Base-by-base conservation (phyloP, 306 rosid species). In the Clitoria ternatea region DNA sequence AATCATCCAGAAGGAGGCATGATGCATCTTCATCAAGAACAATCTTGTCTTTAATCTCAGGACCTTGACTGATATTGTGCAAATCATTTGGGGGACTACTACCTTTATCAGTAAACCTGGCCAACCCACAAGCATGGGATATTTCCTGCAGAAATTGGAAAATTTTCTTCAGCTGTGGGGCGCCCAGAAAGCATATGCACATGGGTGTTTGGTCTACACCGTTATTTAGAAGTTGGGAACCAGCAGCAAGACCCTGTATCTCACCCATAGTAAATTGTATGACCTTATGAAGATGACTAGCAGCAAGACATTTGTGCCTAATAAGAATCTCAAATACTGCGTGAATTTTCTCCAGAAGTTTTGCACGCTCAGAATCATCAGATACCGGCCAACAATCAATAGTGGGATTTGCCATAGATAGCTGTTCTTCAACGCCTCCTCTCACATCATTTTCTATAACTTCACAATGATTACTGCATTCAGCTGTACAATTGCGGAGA, bases 171-270 rank as follows among this genome's bases (percentile, higher is more conserved):
- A 95, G 96, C 81, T 83, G 91, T 24, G 83, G 47, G 66, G 88
- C 93, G 53, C 91, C 99, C 33, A 95, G 72, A 84, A 95, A 91
- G 96, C 93, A 95, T 75, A 95, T 85, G 71, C 96, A 91, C 68
- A 74, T 71, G 42, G 99, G 97, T 39, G 96, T 72, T 82, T 79
- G 99, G 44, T 89, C 89, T 40, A 91, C 74, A 33, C 88, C 93
- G 62, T 73, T 88, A 80, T 82, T 87, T 55, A 86, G 82, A 86
- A 91, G 91, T 82, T 79, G 91, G 71, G 90, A 83, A 75, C 92
- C 92, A 61, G 88, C 83, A 75, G 85, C 79, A 74, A 78, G 76
- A 71, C 89, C 83, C 77, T 86, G 96, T 74, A 91, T 77, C 89
- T 91, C 93, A 52, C 89, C 92, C 83, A 82, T 78, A 52, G 96